phyloP scores from a whole-genome alignment of 371 early-diverging fungal species.

The Rhizopus delemar region DNA sequence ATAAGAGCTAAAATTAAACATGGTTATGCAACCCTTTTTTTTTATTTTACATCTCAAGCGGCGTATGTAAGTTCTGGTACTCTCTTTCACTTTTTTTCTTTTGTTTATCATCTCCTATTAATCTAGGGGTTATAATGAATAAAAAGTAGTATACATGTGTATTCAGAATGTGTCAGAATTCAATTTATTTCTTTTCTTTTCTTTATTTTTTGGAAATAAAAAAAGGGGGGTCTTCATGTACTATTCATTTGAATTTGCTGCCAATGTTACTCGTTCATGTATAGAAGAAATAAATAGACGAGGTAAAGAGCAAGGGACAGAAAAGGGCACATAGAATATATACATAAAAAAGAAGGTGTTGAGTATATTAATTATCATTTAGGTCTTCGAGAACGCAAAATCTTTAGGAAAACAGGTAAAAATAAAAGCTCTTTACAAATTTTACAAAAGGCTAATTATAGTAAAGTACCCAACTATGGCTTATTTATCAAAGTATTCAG shows the following conservation, averaged over 20 bases:
- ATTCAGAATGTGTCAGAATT: neutral
- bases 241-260: conserved; percentile 13
- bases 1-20: too few relatives aligned
- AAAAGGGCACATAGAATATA: neutral
- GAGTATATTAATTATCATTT: neutral
- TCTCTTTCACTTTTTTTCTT: neutral
- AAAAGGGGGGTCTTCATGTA: neutral
- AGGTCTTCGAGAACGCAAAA: conserved; percentile 50
- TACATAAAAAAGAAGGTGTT: neutral
- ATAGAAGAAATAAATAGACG: conserved; percentile 10
- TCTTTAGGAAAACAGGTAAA: conserved; percentile 46
- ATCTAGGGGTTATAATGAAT: conserved; percentile 1
- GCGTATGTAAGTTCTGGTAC: neutral
- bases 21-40: too few relatives aligned
- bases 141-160: neutral
- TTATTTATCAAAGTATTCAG: conserved; percentile 45
- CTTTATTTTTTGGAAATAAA: neutral
- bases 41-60: too few relatives aligned
- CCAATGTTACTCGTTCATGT: conserved; percentile 7
- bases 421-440: too few relatives aligned
- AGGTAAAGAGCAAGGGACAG: conserved; percentile 1
- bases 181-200: conserved; percentile 1
- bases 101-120: conserved; percentile 5
- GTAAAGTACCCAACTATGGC: conserved; percentile 40
- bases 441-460: neutral